These are phyloP conservation scores for Yarrowia sp. DNA, from an alignment of 805 yeast genomes.

Conservation along the genomic window DNA sequence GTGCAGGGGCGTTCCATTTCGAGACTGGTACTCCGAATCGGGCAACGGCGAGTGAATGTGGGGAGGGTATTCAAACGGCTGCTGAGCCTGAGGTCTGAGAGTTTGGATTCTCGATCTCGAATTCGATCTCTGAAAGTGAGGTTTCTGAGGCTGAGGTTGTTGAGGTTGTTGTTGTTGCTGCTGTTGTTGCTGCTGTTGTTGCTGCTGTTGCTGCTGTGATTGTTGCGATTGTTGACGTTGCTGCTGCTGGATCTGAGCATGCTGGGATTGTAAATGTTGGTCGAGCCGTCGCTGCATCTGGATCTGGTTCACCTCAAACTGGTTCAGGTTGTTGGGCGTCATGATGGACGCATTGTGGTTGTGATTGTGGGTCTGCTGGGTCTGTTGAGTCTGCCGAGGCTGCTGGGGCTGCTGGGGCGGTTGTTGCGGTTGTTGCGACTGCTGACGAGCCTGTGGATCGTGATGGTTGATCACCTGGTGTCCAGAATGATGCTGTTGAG, in stretches of 20 bases:
- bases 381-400: background rate
- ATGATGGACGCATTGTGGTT: constrained; percentile 28
- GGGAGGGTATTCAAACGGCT: constrained; percentile 27
- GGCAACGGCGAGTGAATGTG: constrained; percentile 38
- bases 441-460: background rate
- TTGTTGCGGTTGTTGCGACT: background rate
- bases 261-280: constrained; percentile 38
- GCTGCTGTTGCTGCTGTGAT: constrained; percentile 39
- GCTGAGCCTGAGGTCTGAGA: constrained; percentile 32
- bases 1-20: constrained; percentile 13
- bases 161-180: constrained; percentile 39
- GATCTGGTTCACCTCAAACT: constrained; percentile 19
- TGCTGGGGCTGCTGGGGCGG: constrained; percentile 3
- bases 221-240: constrained; percentile 1
- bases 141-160: constrained; percentile 25
- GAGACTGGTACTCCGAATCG: constrained; percentile 35
- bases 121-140: constrained; percentile 28
- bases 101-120: constrained; percentile 35
- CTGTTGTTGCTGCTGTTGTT: constrained; percentile 20
- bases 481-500: background rate
- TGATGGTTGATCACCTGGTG: constrained; percentile 14
- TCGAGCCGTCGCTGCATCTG: constrained; percentile 24
- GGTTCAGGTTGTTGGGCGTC: constrained; percentile 8
- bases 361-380: constrained; percentile 5
- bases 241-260: constrained; percentile 39